phyloP scores from a whole-genome alignment of 345 rosid genomes.

The Salix purpurea region DNA sequence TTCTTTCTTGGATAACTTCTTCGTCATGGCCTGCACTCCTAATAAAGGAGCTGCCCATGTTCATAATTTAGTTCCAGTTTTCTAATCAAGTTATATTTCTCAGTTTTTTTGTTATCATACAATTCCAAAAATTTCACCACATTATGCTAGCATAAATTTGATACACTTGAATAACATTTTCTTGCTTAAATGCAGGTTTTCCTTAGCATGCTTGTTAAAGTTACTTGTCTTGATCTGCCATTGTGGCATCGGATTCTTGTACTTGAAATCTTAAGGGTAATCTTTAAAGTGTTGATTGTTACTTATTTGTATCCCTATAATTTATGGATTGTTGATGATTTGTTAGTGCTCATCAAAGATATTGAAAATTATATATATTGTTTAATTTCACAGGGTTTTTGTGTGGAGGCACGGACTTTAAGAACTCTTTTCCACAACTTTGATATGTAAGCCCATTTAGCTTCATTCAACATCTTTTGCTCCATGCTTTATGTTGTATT shows the following conservation, averaged over 20 bases:
- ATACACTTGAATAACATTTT: not conserved
- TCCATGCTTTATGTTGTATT: constrained; percentile 20
- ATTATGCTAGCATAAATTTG: not conserved
- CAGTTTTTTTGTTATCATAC: not conserved
- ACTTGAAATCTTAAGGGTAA: constrained; percentile 97
- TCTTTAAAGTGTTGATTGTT: constrained; percentile 7
- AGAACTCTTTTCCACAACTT: constrained; percentile 83
- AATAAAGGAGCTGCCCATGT: too few relatives aligned
- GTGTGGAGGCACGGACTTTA: constrained; percentile 90
- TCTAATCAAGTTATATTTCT: not conserved
- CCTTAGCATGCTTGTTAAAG: constrained; percentile 90
- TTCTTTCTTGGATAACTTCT: not conserved
- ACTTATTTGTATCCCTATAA: not conserved
- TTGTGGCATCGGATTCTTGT: constrained; percentile 99
- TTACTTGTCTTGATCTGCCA: constrained; percentile 86
- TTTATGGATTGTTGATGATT: not conserved
- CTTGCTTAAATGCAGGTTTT: constrained; percentile 60
- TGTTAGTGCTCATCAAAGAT: not conserved
- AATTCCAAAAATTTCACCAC: not conserved
- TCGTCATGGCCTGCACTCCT: not conserved
- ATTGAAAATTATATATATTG: constrained; percentile 5
- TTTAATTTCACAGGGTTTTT: constrained; percentile 71
- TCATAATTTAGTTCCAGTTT: not conserved
- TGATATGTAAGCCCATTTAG: constrained; percentile 66
- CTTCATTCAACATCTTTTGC: constrained; percentile 10